Evolutionary conservation across 1,139 yeast genomes (phyloP), one percentile per base, ranked within the genome.

Genomic region (Taphrina confusa): DNA sequence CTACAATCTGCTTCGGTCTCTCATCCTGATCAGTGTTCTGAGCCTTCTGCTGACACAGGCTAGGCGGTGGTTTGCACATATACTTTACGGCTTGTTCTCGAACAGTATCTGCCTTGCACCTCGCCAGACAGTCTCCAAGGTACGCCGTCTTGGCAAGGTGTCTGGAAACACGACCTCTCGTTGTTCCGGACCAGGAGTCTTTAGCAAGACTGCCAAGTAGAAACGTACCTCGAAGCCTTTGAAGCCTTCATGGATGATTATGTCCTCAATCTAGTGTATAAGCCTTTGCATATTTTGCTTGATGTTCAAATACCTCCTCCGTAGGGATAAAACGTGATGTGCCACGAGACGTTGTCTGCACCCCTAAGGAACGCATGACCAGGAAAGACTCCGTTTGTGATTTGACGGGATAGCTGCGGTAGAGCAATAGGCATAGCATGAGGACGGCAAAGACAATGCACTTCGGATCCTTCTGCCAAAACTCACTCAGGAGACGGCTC

Each of bases 201-300:
- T 74, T 22, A 81, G 76, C 52, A 82, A 71, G 1, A 82, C 72
- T 63, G 82, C 79, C 72, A 82, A 71, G 65, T 80, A 80, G 66
- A 76, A 80, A 5, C 78, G 75, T 22, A 82, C 83, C 66, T 80
- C 81, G 65, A 79, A 79, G 4, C 82, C 82, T 62, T 75, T 77
- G 67, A 82, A 81, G 1, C 81, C 83, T 66, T 82, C 86, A 65
- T 82, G 84, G 36, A 82, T 77, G n/a, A 82, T 80, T 42, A 82
- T 71, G 67, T 82, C 85, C 11, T 80, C 76, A 61, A 82, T 75
- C 57, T 40, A 5, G 14, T 18, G 23, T 25, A 6, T 28, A n/a
- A 28, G 23, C 18, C 36, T 22, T 28, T 16, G 12, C 27, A 8
- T 27, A 28, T 23, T 6, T 42, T 22, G 11, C n/a, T 4, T 4